Percentiles rank a stretch among this genome's conserved stretches.
phyloP scores from a whole-genome alignment of 257 asterid genomes.

The Primulina tabacum region DNA sequence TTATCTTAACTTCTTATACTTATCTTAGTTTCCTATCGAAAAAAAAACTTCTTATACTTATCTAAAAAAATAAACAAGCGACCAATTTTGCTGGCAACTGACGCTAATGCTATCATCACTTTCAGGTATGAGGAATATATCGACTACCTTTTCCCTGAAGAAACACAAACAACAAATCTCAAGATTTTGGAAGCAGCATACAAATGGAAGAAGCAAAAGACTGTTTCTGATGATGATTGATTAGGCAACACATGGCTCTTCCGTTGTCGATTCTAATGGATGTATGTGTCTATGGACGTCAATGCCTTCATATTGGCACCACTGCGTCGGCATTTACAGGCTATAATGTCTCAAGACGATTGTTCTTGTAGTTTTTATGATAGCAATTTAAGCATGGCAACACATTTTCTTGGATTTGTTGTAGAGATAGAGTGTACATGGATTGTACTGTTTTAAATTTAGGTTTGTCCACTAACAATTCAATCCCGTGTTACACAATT shows the following conservation, averaged over 20 bases:
- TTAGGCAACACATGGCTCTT: slow-evolving; percentile 7
- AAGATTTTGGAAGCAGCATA: slow-evolving; percentile 89
- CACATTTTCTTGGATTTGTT: background rate
- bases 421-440: no score
- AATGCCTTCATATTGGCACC: background rate
- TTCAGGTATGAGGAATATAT: slow-evolving; percentile 86
- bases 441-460: no score
- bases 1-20: background rate
- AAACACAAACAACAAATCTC: slow-evolving; percentile 60
- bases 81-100: background rate
- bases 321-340: background rate
- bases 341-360: background rate
- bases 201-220: slow-evolving; percentile 86
- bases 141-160: slow-evolving; percentile 93
- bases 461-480: background rate
- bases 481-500: no score
- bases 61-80: background rate
- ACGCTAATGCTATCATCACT: slow-evolving; percentile 22
- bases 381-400: background rate
- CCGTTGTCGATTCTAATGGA: background rate
- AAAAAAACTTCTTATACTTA: background rate
- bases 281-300: background rate
- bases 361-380: background rate
- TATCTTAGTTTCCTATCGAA: no score
- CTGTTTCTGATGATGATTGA: slow-evolving; percentile 50